Evolutionary conservation across 441 rosid genomes (phyloP), one percentile per base, ranked within the genome.

Genomic region (Theobroma grandiflorum): DNA sequence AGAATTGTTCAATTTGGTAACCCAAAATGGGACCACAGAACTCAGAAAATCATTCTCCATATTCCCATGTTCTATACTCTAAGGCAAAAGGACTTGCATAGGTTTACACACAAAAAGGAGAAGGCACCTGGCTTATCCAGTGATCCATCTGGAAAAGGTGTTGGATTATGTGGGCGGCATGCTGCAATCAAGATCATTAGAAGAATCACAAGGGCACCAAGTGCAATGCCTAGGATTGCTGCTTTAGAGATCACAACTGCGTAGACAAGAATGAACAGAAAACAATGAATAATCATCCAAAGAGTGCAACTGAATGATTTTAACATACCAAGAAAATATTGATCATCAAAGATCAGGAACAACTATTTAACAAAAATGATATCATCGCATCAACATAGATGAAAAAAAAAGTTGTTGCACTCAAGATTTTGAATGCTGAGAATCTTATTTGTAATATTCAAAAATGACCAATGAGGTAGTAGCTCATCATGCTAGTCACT

Each of bases 181-280:
- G 92, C 97, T 53, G 96, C 98, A 63, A 89, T 84, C 79, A 95
- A 79, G 83, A 97, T 91, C 97, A 97, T 85, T 64, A 97, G 95
- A 80, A 95, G 98, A 86, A 95, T 81, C 68, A 90, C 94, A 77
- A 94, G 92, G 64, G 89, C 97, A 20, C 99, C 99, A 35, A 97
- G 88, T 9, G 97, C 93, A 63, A 97, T 95, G 47, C 99, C 99
- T 9, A 93, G 90, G 78, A 95, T 97, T 53, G 98, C 97, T 26
- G 96, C 98, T 91, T 94, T 95, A n/a, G 99, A 90, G 75, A 97
- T 91, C 50, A 91, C 80, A 75, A 87, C 99, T 95, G 92, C 87
- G 79, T 45, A 20, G n/a, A 81, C 20, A 77, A 81, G 50, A 53
- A 3, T 31, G 33, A 57, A 35, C 74, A 66, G 38, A 50, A 50